Evolutionary conservation across 2,329 filamentous ascomycete genomes (phyloP).

Genomic region (Penicillium freii): DNA sequence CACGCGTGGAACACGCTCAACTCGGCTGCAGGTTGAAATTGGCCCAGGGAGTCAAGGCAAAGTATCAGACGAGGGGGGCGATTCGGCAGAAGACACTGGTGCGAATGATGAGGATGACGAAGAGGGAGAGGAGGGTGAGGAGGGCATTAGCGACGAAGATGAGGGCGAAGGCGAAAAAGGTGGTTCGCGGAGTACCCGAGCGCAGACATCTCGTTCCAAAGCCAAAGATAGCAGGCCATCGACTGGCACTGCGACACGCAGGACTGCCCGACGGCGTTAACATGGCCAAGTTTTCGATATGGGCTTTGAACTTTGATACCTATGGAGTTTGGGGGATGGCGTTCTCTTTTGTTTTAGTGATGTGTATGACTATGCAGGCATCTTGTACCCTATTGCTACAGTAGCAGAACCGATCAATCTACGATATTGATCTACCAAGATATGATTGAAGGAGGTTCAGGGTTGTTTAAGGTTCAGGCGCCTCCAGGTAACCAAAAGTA

Average conservation of each 20-base stretch:
- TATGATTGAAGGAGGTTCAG: background rate
- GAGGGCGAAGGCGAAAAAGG: slow-evolving; percentile 36
- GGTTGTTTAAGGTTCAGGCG: slow-evolving; percentile 7
- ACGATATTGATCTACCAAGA: background rate
- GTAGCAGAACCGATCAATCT: background rate
- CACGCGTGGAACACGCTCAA: slow-evolving; percentile 39
- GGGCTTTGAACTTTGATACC: slow-evolving; percentile 27
- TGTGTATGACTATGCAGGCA: slow-evolving; percentile 9
- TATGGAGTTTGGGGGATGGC: slow-evolving; percentile 15
- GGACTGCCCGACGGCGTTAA: slow-evolving; percentile 37
- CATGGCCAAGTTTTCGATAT: slow-evolving; percentile 1
- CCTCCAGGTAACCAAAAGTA: slow-evolving; percentile 34
- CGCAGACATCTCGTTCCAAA: slow-evolving; percentile 36
- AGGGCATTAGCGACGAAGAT: slow-evolving; percentile 40
- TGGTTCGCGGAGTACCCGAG: slow-evolving; percentile 41
- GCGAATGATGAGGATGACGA: slow-evolving; percentile 41
- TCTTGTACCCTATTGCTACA: background rate
- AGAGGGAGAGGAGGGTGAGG: slow-evolving; percentile 41
- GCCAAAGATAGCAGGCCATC: slow-evolving; percentile 37
- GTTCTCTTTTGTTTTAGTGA: slow-evolving; percentile 4
- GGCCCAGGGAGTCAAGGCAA: slow-evolving; percentile 32
- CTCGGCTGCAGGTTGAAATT: slow-evolving; percentile 41
- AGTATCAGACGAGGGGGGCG: slow-evolving; percentile 39
- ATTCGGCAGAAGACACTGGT: slow-evolving; percentile 38
- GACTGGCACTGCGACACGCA: slow-evolving; percentile 35